Evolutionary conservation across 2,329 filamentous ascomycete genomes (phyloP), one percentile per base, ranked within the genome.

Genomic region (Dichotomopilus funicola): DNA sequence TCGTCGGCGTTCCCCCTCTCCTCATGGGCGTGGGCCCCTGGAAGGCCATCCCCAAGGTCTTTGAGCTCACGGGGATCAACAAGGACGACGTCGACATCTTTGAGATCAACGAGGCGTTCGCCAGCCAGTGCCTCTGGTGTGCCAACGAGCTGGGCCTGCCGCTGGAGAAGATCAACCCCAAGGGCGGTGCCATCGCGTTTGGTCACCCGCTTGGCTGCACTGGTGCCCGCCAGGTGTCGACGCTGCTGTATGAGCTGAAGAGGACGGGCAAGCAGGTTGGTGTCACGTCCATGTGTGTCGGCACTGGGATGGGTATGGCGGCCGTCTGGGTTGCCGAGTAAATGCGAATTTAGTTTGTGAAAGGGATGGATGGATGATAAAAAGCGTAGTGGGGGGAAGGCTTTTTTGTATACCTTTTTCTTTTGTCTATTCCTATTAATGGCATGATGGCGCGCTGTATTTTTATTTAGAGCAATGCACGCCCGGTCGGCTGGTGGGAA

Each of bases 61-160:
- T 96, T 55, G 81, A 89, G 70, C 91, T 94, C 71, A 89, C 91
- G 0, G 91, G 91, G 58, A 84, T 99, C 65, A 79, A 78, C 69
- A 89, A 86, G 73, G 87, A 95, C 55, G 92, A 97, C 64, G 90
- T 99, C 35, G 94, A 97, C 70, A 92, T 97, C 68, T 97, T 83
- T 68, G 94, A 99, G 82, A 96, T 99, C 80, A 99, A 99, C 78
- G 94, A 99, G 81, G 94, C 94, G 1, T 99, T 99, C 72, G 94
- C 94, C 36, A 89, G 84, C 61, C 92, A 97, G 80, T 96, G 90
- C 73, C 73, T 97, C 63, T 97, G 88, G 88, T 96, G 91, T 72
- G 83, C 89, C 61, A 89, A 94, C 67, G 86, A 96, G 78, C 82
- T 99, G 27, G 87, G 86, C 45, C 75, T 99, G 34, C 88, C 90